Conservation (phyloP, 2,329 filamentous ascomycete species). For the Alternaria tenuissima region DNA sequence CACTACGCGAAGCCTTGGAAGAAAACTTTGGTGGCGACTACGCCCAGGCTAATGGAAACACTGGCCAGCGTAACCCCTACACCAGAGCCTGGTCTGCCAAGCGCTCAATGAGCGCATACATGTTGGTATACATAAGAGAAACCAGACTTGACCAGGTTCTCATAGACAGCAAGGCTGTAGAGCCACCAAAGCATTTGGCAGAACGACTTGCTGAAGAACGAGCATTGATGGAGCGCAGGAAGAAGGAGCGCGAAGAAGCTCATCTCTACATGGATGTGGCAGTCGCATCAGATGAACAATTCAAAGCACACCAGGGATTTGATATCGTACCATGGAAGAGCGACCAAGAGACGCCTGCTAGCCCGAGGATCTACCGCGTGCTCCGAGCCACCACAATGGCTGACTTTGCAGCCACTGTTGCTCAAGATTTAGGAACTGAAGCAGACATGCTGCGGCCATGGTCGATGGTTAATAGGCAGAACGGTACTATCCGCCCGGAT, state of each 20-base stretch:
- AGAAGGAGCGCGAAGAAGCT: conserved; percentile 90
- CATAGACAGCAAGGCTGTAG: conserved; percentile 74
- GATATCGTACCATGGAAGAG: conserved; percentile 72
- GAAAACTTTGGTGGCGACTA: conserved; percentile 97
- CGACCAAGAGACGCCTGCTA: conserved; percentile 66
- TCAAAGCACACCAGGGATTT: conserved; percentile 80
- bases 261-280: conserved; percentile 90
- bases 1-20: conserved; percentile 87
- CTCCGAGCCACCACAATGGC: conserved; percentile 77
- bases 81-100: conserved; percentile 70
- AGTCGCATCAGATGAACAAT: conserved; percentile 82
- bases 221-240: conserved; percentile 74
- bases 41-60: conserved; percentile 64
- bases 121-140: conserved; percentile 97
- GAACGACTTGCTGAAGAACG: conserved; percentile 83
- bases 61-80: conserved; percentile 69
- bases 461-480: conserved; percentile 98
- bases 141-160: conserved; percentile 84
- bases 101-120: conserved; percentile 88
- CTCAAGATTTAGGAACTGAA: conserved; percentile 72
- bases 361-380: conserved; percentile 75
- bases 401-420: conserved; percentile 76
- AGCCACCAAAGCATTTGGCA: conserved; percentile 84
- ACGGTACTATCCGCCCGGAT: conserved; percentile 93
- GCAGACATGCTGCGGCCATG: conserved; percentile 80